Evolutionary conservation across 768 basidiomycete species (phyloP).

Genomic region (Xerocomellus chrysenteron): DNA sequence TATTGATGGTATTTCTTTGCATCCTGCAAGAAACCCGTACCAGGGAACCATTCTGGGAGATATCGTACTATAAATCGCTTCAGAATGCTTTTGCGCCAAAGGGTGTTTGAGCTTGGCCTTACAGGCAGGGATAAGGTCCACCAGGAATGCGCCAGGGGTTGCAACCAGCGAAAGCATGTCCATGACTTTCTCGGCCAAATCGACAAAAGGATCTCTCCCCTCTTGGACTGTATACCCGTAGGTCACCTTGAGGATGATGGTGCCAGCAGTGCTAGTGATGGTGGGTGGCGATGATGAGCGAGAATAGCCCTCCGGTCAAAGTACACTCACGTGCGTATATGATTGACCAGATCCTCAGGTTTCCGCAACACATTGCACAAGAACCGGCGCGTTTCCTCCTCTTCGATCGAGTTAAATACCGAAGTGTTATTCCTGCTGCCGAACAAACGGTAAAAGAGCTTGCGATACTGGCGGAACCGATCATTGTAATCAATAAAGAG

Average conservation of each 20-base stretch:
- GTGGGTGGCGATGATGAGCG: background rate
- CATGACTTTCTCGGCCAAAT: constrained; percentile 26
- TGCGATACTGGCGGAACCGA: constrained; percentile 16
- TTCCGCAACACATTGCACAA: constrained; percentile 14
- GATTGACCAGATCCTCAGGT: constrained; percentile 15
- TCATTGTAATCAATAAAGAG: constrained; percentile 9
- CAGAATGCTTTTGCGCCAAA: background rate
- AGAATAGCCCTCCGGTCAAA: background rate
- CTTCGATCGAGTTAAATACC: constrained; percentile 15
- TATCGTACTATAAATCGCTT: constrained; percentile 21
- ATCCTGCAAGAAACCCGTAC: constrained; percentile 33
- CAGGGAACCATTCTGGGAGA: constrained; percentile 37
- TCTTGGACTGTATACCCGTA: constrained; percentile 42
- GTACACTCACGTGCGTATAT: constrained; percentile 22
- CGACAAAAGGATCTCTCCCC: constrained; percentile 37
- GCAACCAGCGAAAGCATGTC: constrained; percentile 6
- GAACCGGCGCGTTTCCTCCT: constrained; percentile 19
- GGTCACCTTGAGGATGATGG: constrained; percentile 37
- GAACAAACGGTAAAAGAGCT: constrained; percentile 1
- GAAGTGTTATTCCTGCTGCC: constrained; percentile 11
- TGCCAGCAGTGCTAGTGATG: constrained; percentile 6
- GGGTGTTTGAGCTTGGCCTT: background rate
- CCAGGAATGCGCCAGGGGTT: constrained; percentile 17
- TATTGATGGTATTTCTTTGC: constrained; percentile 26
- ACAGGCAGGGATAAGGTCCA: constrained; percentile 25